Conservation (phyloP, 768 basidiomycete species). For the Mycena alexandri region DNA sequence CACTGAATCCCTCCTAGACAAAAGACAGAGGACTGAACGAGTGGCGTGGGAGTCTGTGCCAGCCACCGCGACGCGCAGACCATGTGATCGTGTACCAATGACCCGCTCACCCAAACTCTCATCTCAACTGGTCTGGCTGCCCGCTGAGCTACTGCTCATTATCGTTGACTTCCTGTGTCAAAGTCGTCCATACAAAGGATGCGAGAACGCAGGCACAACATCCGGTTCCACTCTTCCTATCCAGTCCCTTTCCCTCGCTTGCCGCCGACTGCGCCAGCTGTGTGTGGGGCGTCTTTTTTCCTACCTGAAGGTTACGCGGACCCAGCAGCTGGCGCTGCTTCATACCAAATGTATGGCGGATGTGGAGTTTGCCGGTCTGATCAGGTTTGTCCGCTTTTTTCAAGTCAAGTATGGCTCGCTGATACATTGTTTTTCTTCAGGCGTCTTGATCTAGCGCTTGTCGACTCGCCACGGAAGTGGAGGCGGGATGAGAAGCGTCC, state of each 20-base stretch:
- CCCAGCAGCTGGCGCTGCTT: background rate
- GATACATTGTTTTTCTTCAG: background rate
- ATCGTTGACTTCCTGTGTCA: background rate
- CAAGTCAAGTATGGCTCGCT: too few species aligned
- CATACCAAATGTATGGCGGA: background rate
- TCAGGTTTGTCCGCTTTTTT: background rate
- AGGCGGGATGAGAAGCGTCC: background rate
- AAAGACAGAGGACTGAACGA: too few species aligned
- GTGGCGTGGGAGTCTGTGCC: too few species aligned
- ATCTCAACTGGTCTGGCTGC: background rate
- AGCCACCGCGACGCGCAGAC: too few species aligned
- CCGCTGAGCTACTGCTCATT: background rate
- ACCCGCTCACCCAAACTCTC: too few species aligned
- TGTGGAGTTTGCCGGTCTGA: background rate
- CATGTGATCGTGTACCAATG: too few species aligned
- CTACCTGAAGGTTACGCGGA: background rate
- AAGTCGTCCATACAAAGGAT: background rate
- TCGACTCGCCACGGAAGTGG: background rate
- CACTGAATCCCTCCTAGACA: too few species aligned
- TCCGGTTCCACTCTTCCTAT: background rate
- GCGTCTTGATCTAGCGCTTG: background rate
- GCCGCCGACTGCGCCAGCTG: slow-evolving; percentile 6
- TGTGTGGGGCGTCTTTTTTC: slow-evolving; percentile 4
- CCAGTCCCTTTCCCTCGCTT: background rate
- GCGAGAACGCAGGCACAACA: background rate